Evolutionary conservation across 2,329 filamentous ascomycete genomes (phyloP), one percentile per base, ranked within the genome.

Genomic region (Parafenestella ontariensis): DNA sequence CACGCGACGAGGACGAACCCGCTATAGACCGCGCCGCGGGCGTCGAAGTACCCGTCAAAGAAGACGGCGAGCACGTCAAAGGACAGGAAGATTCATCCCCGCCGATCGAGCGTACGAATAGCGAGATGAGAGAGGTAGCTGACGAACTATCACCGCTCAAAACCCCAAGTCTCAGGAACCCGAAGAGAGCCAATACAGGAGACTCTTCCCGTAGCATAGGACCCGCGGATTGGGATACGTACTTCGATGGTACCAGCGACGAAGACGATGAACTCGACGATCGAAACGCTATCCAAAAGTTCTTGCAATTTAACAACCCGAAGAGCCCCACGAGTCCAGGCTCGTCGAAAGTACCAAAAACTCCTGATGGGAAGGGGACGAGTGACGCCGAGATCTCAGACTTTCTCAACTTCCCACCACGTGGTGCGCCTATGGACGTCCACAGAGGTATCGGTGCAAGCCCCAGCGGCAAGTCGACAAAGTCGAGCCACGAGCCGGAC

Each of bases 21-120:
- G 83, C 81, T n/a, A 74, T 77, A 0, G 92, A 96, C 68, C 84
- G 89, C 10, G 91, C 91, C 0, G 85, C 88, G 61, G 81, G 81
- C 36, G 78, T 85, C 21, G 75, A 80, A 42, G 79, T 83, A 60
- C 79, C 79, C 2, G 86, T 88, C 0, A 85, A 83, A 37, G 78
- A 80, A 51, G 81, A 87, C n/a, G 90, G 90, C 8, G 81, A 83
- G 36, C 89, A 93, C 76, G 89, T 83, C 17, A 84, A 81, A 64
- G 68, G 72, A 13, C 76, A 81, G 54, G 75, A 72, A n/a, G 68
- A 71, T 29, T 62, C 63, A 17, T 56, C 68, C 4, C 71, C 77
- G 7, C 73, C 75, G 7, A 64, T 73, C 17, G 70, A 75, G 29
- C 72, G 80, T 4, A 81, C 78, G 0, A 70, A 78, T 11, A 82